Evolutionary conservation across 2,329 filamentous ascomycete genomes (phyloP).

Genomic region (Arachnomyces sp.): DNA sequence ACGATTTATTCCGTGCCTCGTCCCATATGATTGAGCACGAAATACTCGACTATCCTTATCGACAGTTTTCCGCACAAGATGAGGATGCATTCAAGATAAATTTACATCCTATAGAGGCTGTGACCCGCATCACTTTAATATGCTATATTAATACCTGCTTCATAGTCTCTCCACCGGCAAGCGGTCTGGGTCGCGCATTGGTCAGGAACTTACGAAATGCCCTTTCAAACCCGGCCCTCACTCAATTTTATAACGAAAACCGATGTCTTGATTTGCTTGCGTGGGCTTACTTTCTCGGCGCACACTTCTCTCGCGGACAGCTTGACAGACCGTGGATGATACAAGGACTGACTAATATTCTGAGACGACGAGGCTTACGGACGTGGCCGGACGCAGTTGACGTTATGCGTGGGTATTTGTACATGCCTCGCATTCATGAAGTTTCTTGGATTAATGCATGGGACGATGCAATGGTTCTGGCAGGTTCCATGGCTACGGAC

Average conservation of each 20-base stretch:
- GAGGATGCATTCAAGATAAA: conserved; percentile 4
- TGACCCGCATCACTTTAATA: conserved; percentile 24
- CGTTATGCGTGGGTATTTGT: conserved; percentile 23
- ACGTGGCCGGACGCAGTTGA: conserved; percentile 22
- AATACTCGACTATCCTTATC: conserved; percentile 31
- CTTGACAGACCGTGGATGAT: conserved; percentile 25
- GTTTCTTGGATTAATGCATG: conserved; percentile 23
- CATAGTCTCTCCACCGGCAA: conserved; percentile 26
- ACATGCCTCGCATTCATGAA: conserved; percentile 17
- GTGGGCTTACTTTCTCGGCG: conserved; percentile 28
- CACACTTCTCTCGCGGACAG: conserved; percentile 23
- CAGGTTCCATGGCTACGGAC: conserved; percentile 1
- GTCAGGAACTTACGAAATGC: conserved; percentile 23
- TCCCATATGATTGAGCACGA: conserved; percentile 31
- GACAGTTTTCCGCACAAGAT: neutral
- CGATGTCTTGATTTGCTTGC: conserved; percentile 19
- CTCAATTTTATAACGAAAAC: conserved; percentile 2
- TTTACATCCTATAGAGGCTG: conserved; percentile 22
- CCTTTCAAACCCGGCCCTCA: conserved; percentile 11
- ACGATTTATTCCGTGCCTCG: conserved; percentile 26
- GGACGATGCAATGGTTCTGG: conserved; percentile 21
- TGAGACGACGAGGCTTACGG: conserved; percentile 22
- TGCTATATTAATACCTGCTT: conserved; percentile 25
- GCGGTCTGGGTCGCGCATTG: conserved; percentile 27
- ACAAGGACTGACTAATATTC: conserved; percentile 18